Conservation (phyloP, 495 filamentous ascomycete species). For the Aeminium ludgeri region DNA sequence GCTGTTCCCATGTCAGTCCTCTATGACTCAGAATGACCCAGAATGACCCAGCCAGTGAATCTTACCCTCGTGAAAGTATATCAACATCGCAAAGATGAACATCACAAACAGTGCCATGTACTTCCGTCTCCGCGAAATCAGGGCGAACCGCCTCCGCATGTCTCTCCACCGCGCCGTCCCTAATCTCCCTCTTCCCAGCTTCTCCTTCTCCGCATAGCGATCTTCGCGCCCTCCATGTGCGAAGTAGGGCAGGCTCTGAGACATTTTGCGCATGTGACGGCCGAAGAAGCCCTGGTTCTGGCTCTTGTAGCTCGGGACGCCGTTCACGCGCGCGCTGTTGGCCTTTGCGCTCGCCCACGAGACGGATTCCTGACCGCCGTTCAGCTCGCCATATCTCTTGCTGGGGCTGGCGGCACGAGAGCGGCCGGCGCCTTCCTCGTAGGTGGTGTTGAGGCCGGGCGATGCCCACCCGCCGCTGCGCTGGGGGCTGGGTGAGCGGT, state of each 20-base stretch:
- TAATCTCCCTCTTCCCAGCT: slow-evolving; percentile 36
- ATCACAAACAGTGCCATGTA: slow-evolving; percentile 40
- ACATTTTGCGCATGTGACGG: slow-evolving; percentile 58
- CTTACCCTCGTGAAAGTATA: slow-evolving; percentile 57
- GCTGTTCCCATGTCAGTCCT: slow-evolving; percentile 14
- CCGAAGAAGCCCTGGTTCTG: slow-evolving; percentile 67
- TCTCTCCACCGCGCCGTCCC: slow-evolving; percentile 21
- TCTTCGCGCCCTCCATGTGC: slow-evolving; percentile 22
- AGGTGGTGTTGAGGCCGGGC: slow-evolving; percentile 56
- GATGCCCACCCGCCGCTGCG: slow-evolving; percentile 75
- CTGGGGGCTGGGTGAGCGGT: slow-evolving; percentile 67
- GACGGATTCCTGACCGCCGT: slow-evolving; percentile 25
- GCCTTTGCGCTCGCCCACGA: slow-evolving; percentile 70
- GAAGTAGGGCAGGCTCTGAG: slow-evolving; percentile 59
- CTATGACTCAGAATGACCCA: slow-evolving; percentile 34
- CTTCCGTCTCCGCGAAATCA: slow-evolving; percentile 38
- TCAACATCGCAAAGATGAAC: slow-evolving; percentile 43
- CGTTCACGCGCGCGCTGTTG: slow-evolving; percentile 55
- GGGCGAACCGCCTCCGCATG: slow-evolving; percentile 22
- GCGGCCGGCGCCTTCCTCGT: slow-evolving; percentile 43
- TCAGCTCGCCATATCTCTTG: slow-evolving; percentile 9
- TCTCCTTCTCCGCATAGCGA: slow-evolving; percentile 61
- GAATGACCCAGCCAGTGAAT: slow-evolving; percentile 24
- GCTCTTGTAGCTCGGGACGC: slow-evolving; percentile 69
- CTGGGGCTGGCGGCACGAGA: slow-evolving; percentile 19